Base-by-base conservation (phyloP, 495 filamentous ascomycete species). In the Xylaria scruposa region DNA sequence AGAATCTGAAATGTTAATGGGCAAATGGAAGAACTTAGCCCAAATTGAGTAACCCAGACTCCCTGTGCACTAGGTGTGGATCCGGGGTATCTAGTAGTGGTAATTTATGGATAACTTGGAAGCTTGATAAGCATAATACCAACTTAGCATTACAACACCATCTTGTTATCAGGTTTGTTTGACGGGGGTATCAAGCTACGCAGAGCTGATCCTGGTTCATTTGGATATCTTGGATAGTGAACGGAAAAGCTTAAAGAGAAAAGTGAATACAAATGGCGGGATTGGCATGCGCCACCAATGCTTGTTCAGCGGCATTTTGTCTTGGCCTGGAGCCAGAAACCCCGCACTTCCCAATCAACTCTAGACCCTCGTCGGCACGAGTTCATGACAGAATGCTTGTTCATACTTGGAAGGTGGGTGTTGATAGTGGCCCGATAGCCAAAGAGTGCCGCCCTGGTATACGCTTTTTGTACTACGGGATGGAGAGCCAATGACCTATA, bases 391-490 rank as follows among this genome's bases (percentile, higher is more conserved):
- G 33, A 44, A 70, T 49, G 36, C 68, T 70, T 70, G 59, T 46
- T 64, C 68, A 3, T 59, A 70, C 68, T 70, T 24, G 68, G 68
- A 70, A 70, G 68, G 68, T 70, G 68, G 58, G 4, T 63, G 21
- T 24, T 31, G 47, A 44, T 67, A 67, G 49, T 19, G 42, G 12
- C 40, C 8, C 10, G 68, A 70, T 70, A 70, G 44, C 4, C 38
- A 12, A 33, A 65, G 13, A 15, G 42, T 3, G 1, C 26, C 13
- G 26, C 7, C 3, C 33, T 29, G 13, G 19, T 13, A 24, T 31
- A 8, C 26, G 62, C 62, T 31, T 49, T 8, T 33, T 33, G 40
- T 47, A 17, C 24, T 65, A 33, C 42, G 40, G n/a, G 24, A 5
- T n/a, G 42, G 42, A 65, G 38, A 65, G 26, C 40, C 2, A 13